Percentiles rank a stretch among this genome's conserved stretches.
These are phyloP conservation scores for Leccinum pseudoinsigne DNA, from an alignment of 1,284 basidiomycete species.

Conservation along the genomic window DNA sequence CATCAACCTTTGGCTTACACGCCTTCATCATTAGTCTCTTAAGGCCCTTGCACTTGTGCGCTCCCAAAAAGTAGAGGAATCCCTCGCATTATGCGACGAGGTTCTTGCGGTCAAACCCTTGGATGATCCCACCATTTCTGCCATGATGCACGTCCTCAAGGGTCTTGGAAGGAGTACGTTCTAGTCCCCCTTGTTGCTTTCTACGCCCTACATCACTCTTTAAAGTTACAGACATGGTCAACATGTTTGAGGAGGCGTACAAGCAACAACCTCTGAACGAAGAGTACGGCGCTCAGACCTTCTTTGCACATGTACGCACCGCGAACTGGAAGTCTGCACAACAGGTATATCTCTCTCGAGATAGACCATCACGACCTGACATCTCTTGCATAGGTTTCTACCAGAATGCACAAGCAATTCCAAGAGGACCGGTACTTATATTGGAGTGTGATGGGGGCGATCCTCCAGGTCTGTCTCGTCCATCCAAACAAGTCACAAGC, in stretches of 20 bases:
- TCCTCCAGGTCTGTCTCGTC: slow-evolving; percentile 62
- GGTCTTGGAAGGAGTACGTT: slow-evolving; percentile 73
- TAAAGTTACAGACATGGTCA: slow-evolving; percentile 71
- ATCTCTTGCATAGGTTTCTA: slow-evolving; percentile 53
- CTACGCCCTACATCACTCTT: slow-evolving; percentile 3
- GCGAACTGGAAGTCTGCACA: slow-evolving; percentile 81
- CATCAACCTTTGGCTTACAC: not conserved
- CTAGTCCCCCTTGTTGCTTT: not conserved
- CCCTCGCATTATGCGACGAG: slow-evolving; percentile 75
- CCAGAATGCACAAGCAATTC: slow-evolving; percentile 76
- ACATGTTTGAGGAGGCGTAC: slow-evolving; percentile 80
- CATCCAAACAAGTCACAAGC: slow-evolving; percentile 8
- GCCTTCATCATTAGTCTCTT: slow-evolving; percentile 49
- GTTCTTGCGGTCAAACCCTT: slow-evolving; percentile 68
- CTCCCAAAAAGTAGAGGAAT: slow-evolving; percentile 80
- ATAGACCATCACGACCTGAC: slow-evolving; percentile 4
- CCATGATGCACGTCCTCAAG: slow-evolving; percentile 79
- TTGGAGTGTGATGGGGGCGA: slow-evolving; percentile 78
- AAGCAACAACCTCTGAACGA: slow-evolving; percentile 71
- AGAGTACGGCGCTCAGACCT: slow-evolving; percentile 74
- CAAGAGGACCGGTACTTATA: slow-evolving; percentile 78
- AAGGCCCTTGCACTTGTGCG: slow-evolving; percentile 84
- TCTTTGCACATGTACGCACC: slow-evolving; percentile 76
- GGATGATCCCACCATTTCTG: slow-evolving; percentile 69
- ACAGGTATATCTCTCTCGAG: slow-evolving; percentile 44